Base-by-base conservation (phyloP, 2,329 filamentous ascomycete species). In the Sclerotinia glacialis region DNA sequence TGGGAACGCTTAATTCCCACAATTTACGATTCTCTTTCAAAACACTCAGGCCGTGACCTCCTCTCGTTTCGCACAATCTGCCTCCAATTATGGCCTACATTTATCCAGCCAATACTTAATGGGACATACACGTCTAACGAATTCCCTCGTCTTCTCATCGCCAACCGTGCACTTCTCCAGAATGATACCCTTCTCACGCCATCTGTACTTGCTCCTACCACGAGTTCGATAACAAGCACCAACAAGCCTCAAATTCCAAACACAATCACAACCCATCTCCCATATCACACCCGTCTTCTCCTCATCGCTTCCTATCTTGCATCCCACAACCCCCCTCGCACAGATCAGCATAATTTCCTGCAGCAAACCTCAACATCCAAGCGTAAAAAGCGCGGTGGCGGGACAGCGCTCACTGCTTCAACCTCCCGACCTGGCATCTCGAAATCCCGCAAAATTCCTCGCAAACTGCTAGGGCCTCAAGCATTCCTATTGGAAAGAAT, bases 1-100 rank as follows among this genome's bases (percentile, higher is more conserved):
- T 95, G 91, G 90, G 81, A 86, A 18, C 88, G 92, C 54, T 98
- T 96, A 80, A 86, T 89, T 69, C 86, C 86, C 59, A 91, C 92
- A 5, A 87, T 97, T 18, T 95, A 96, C 83, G 95, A 99, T 76
- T 88, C 93, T 0, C 82, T 98, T 16, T 87, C 89, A 59, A 91
- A 89, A 70, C 87, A 92, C 56, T 92, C 92, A 3, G 90, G 90
- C 0, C 87, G 93, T 60, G 93, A 94, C 47, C 82, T 98, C 18
- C 83, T 89, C 1, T 85, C 86, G 14, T 93, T 97, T 71, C 83
- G 82, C 4, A 84, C 85, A 46, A 86, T 89, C 60, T 93, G 90
- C 74, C 78, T 85, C 59, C 85, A 88, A 53, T 83, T 98, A 26
- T 99, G 95, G 95, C 88, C 89, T 14, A 85, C 88, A 5, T 98